Conservation (phyloP, 2,329 filamentous ascomycete genomes). For the Diaporthe destruens region DNA sequence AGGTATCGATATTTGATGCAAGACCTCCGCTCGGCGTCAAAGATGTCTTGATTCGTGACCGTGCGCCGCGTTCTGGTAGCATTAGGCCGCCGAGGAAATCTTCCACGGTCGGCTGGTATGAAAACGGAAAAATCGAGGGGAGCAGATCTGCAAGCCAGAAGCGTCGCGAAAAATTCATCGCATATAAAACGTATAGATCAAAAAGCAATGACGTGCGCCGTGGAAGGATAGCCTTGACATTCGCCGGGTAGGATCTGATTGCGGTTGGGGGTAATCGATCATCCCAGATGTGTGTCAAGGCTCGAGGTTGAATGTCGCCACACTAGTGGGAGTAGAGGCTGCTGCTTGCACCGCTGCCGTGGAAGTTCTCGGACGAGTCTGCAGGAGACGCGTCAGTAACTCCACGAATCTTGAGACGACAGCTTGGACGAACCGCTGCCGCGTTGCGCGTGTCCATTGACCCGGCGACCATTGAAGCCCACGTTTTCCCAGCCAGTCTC, state of each 20-base stretch:
- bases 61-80: slow-evolving; percentile 38
- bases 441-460: slow-evolving; percentile 72
- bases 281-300: slow-evolving; percentile 22
- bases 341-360: slow-evolving; percentile 40
- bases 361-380: slow-evolving; percentile 43
- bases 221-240: slow-evolving; percentile 31
- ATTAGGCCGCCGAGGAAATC: slow-evolving; percentile 33
- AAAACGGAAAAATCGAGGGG: slow-evolving; percentile 30
- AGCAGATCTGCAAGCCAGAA: slow-evolving; percentile 25
- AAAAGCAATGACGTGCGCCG: slow-evolving; percentile 37
- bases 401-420: slow-evolving; percentile 41
- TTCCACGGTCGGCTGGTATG: slow-evolving; percentile 17
- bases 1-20: slow-evolving; percentile 28
- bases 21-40: slow-evolving; percentile 35
- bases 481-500: slow-evolving; percentile 67
- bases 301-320: slow-evolving; percentile 15
- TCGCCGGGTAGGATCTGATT: slow-evolving; percentile 30
- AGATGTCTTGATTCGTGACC: slow-evolving; percentile 33
- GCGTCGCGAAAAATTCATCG: slow-evolving; percentile 25
- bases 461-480: slow-evolving; percentile 66
- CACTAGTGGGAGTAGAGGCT: slow-evolving; percentile 42
- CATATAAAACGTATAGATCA: slow-evolving; percentile 29
- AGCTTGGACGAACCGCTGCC: slow-evolving; percentile 63
- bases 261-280: slow-evolving; percentile 21
- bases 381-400: slow-evolving; percentile 42